Conservation (phyloP, 2,329 filamentous ascomycete species). For the Alternaria arborescens region DNA sequence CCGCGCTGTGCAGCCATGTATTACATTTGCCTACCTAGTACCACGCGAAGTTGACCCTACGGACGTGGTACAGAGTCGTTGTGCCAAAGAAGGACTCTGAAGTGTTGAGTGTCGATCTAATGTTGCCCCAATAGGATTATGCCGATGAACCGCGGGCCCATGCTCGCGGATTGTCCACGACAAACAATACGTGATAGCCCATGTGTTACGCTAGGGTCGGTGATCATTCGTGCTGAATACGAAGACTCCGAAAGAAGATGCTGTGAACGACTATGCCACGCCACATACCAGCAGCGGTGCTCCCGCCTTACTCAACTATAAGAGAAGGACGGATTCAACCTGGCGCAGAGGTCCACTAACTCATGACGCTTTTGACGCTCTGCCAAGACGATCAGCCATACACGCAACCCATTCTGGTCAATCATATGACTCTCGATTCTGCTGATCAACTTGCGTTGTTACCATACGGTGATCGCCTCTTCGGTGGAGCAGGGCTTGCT, state of each 20-base stretch:
- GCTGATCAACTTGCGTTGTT: constrained; percentile 12
- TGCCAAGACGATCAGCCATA: not conserved
- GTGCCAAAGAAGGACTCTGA: not conserved
- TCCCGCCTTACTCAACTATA: not conserved
- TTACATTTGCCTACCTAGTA: constrained; percentile 1
- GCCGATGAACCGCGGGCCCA: not conserved
- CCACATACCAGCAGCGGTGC: not conserved
- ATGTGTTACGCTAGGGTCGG: not conserved
- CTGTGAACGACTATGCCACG: not conserved
- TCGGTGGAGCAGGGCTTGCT: constrained; percentile 8
- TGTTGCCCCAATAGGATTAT: not conserved
- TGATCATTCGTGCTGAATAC: not conserved
- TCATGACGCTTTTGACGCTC: not conserved
- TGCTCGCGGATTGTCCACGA: not conserved
- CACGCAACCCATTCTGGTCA: constrained; percentile 6
- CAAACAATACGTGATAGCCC: constrained; percentile 7
- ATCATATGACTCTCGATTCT: constrained; percentile 24
- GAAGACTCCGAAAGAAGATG: not conserved
- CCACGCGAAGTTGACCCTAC: not conserved
- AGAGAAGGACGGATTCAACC: not conserved
- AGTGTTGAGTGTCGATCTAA: not conserved
- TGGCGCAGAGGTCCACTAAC: not conserved
- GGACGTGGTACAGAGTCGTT: not conserved
- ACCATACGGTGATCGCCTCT: constrained; percentile 18
- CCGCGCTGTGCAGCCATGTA: not conserved